Conservation (phyloP, 805 yeast species). For the Peterozyma toletana region DNA sequence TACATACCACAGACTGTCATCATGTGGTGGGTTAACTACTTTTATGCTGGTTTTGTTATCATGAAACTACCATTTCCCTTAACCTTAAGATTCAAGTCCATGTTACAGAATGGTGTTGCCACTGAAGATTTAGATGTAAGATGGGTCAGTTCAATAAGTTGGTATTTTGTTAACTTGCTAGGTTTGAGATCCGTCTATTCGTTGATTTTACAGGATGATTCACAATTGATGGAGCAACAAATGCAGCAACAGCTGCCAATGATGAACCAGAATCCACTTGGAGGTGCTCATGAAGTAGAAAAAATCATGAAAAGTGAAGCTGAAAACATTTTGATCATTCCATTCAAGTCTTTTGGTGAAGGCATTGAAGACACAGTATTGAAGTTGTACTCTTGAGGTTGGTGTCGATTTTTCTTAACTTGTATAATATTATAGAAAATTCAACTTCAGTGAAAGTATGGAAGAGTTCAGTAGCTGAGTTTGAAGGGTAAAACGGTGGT, state of each 20-base stretch:
- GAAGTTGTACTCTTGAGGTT: conserved; percentile 1
- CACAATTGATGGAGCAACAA: conserved; percentile 33
- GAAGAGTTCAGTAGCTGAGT: too few relatives aligned
- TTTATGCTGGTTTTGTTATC: conserved; percentile 85
- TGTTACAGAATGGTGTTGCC: conserved; percentile 83
- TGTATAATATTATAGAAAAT: too few relatives aligned
- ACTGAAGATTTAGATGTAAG: conserved; percentile 83
- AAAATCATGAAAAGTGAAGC: conserved; percentile 64
- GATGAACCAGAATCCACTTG: conserved; percentile 27
- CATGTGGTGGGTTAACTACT: conserved; percentile 94
- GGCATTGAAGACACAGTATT: conserved; percentile 57
- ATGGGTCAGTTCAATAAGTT: conserved; percentile 90
- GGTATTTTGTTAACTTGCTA: conserved; percentile 86
- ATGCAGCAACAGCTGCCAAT: conserved; percentile 19
- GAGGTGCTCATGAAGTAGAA: conserved; percentile 56
- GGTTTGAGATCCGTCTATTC: conserved; percentile 79
- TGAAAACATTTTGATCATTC: conserved; percentile 61
- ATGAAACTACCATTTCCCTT: conserved; percentile 89
- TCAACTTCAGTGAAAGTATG: too few relatives aligned
- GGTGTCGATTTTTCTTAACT: too few relatives aligned
- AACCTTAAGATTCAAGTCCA: conserved; percentile 81
- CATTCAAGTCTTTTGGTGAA: conserved; percentile 48
- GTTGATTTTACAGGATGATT: conserved; percentile 50
- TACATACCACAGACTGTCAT: conserved; percentile 87
- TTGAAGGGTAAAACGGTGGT: too few relatives aligned